Conservation (phyloP, 768 basidiomycete genomes). For the Pisolithus tinctorius region DNA sequence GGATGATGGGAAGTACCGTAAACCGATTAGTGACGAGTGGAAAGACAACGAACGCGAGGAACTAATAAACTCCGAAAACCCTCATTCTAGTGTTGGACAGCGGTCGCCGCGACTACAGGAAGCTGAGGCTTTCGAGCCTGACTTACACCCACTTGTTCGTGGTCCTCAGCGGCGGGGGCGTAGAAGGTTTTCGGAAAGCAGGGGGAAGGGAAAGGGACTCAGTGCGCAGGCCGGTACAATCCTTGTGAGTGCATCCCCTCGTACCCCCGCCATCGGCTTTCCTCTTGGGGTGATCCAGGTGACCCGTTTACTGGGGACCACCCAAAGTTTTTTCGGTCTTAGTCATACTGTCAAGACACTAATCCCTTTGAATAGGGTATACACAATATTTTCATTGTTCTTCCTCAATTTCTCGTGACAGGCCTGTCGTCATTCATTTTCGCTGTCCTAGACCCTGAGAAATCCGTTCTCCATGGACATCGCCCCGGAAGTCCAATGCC, state of each 20-base stretch:
- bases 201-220: constrained; percentile 30
- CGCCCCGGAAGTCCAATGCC: constrained; percentile 11
- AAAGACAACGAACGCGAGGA: not conserved
- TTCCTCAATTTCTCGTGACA: constrained; percentile 92
- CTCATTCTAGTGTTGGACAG: not conserved
- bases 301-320: too few relatives aligned
- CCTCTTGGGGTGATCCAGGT: too few relatives aligned
- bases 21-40: not conserved
- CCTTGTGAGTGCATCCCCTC: constrained; percentile 38
- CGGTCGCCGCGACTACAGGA: not conserved
- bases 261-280: too few relatives aligned
- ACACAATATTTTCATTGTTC: constrained; percentile 89
- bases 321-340: too few relatives aligned
- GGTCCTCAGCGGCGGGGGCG: not conserved
- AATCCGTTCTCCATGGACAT: constrained; percentile 35
- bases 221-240: constrained; percentile 87
- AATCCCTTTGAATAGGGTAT: constrained; percentile 56
- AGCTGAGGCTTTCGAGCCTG: not conserved
- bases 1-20: not conserved
- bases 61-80: not conserved
- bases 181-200: not conserved
- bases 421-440: constrained; percentile 83
- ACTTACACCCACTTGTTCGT: not conserved
- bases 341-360: constrained; percentile 19
- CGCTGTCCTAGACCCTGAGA: constrained; percentile 69